These are phyloP conservation scores for Talaromyces funiculosus DNA, from an alignment of 2,329 filamentous ascomycete genomes.

Conservation along the genomic window DNA sequence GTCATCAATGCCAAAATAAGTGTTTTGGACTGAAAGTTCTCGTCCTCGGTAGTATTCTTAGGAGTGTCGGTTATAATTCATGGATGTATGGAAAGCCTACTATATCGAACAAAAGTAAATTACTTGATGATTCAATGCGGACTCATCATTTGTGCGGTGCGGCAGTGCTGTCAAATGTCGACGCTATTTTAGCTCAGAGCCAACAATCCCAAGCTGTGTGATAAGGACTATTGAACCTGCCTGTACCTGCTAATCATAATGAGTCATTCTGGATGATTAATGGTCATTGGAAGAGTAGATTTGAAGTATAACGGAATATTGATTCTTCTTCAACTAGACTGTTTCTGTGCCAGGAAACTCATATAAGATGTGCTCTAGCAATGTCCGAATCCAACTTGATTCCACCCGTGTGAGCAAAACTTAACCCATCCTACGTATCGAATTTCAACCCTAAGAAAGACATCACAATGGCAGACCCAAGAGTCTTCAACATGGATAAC, in stretches of 20 bases:
- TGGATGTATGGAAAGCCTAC: background rate
- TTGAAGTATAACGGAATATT: background rate
- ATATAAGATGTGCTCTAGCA: background rate
- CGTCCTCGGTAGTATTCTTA: background rate
- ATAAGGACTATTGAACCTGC: background rate
- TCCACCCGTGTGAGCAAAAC: background rate
- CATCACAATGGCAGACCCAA: slow-evolving; percentile 12
- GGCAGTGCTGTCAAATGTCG: background rate
- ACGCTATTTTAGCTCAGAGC: background rate
- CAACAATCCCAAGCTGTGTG: background rate
- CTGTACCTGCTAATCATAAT: background rate
- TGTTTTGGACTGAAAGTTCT: slow-evolving; percentile 1
- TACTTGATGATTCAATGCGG: too few species aligned
- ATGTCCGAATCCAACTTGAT: background rate
- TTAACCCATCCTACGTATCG: background rate
- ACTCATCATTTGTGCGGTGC: background rate
- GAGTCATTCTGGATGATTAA: slow-evolving; percentile 2
- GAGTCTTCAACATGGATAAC: slow-evolving; percentile 15
- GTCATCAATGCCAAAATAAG: slow-evolving; percentile 6
- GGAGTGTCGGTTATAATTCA: background rate
- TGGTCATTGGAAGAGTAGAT: background rate
- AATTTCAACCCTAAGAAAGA: background rate
- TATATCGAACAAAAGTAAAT: too few species aligned
- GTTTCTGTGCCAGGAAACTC: background rate
- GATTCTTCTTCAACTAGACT: background rate